Percentiles rank a stretch among this genome's conserved stretches.
Evolutionary conservation across 192 early-diverging fungal genomes (phyloP).

Genomic region (Coemansia sp.): DNA sequence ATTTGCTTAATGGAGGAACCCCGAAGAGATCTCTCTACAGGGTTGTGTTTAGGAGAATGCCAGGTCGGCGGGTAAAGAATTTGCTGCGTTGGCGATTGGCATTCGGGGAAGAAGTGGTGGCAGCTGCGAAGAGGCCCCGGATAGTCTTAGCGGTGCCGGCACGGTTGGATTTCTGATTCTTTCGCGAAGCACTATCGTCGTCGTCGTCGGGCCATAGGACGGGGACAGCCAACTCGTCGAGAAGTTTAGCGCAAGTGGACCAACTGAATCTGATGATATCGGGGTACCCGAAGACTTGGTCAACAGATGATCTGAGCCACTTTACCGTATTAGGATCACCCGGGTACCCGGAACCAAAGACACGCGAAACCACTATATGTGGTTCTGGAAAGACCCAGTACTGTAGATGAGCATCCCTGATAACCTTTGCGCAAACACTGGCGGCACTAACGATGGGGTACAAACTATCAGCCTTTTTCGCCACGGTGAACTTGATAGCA

Average conservation of each 20-base stretch:
- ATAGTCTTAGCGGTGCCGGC: background rate
- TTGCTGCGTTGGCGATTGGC: constrained; percentile 27
- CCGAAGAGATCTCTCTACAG: too few relatives aligned
- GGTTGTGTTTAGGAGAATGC: constrained; percentile 15
- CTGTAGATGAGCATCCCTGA: constrained; percentile 41
- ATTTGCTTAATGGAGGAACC: too few relatives aligned
- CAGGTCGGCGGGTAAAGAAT: constrained; percentile 30
- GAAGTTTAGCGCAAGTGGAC: constrained; percentile 76
- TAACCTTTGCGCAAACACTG: constrained; percentile 92
- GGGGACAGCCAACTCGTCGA: constrained; percentile 56
- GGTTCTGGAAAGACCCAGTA: constrained; percentile 53
- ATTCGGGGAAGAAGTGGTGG: background rate
- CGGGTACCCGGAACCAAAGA: constrained; percentile 92
- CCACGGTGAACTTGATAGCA: constrained; percentile 75
- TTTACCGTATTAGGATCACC: constrained; percentile 83
- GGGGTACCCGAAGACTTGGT: constrained; percentile 92
- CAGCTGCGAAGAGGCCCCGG: background rate
- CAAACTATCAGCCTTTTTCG: constrained; percentile 90
- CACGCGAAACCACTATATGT: constrained; percentile 33
- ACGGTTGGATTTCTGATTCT: constrained; percentile 2
- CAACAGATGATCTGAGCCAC: constrained; percentile 80
- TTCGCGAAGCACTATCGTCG: background rate
- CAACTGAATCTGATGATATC: constrained; percentile 92
- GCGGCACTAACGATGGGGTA: constrained; percentile 96
- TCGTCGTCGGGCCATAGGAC: constrained; percentile 43